Base-by-base conservation (phyloP, 2,329 filamentous ascomycete genomes). In the Ophiocordyceps camponoti-saundersi region DNA sequence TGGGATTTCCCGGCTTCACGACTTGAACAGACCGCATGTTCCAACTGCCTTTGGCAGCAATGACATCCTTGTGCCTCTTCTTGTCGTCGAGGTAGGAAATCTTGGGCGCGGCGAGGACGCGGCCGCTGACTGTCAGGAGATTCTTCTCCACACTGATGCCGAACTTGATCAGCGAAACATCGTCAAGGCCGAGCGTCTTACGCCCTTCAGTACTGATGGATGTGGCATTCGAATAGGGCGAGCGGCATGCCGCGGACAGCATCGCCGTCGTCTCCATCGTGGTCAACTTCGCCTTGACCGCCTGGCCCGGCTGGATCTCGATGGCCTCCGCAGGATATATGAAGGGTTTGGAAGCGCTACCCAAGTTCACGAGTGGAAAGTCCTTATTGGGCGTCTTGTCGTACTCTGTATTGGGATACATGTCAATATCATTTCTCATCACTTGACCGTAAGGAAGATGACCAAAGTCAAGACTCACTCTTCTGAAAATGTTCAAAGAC, bases 51-150 rank as follows among this genome's bases (percentile, higher is more conserved):
- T 65, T 62, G 1, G 47, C 51, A 0, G 73, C 63, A 1, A 45
- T 57, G 6, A 71, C 48, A 11, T 52, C 45, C 6, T 49, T 8
- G 1, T 39, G 44, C 39, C 43, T 54, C 34, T 50, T 45, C 53
- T 52, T 55, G 20, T 48, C 58, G 50, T 48, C 50, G 34, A 58
- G 50, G 56, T 94, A 95, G 2, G 64, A 59, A 26, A 94, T 63
- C 0, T 52, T 55, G 0, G 87, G 87, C 0, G 75, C 56, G 0
- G 55, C 41, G 0, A 94, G 70, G 40, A 90, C 73, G 6, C 88
- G 79, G 1, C 77, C 89, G 1, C 70, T 68, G 0, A 95, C 83
- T 0, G 82, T 83, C 32, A 94, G 67, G 32, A 95, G 69, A 1
- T 67, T 61, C 13, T 73, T 71, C 7, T 66, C 69, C 3, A 88